Base-by-base conservation (phyloP, 2,329 filamentous ascomycete genomes). In the Westerdykella aurantiaca region DNA sequence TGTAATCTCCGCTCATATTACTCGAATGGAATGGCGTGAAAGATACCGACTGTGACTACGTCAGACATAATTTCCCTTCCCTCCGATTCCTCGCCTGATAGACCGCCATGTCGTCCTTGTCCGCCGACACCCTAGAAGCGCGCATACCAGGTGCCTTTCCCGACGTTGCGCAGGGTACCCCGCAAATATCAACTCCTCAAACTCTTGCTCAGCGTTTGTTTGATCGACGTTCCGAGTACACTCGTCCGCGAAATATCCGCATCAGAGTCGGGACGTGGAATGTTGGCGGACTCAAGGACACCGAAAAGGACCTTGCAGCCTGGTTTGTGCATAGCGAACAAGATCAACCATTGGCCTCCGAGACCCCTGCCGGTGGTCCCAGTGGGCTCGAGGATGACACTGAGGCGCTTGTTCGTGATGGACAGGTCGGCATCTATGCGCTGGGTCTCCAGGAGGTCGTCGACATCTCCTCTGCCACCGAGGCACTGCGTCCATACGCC, bases 261-360 rank as follows among this genome's bases (percentile, higher is more conserved):
- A 79, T 98, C 67, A 96, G 96, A 69, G 78, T 98, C 41, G 93
- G 91, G 34, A 85, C 87, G 0, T 98, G 93, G 93, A 98, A 98
- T 68, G 88, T 95, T 13, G 93, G 89, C 4, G 83, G 85, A 1
- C 83, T 86, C 51, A 81, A 86, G 11, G 88, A 86, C 18, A 89
- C 88, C 0, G 89, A 95, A 66, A 86, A 88, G 53, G 93, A 97
- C 61, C 72, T 98, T 5, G 85, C 81, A 6, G 81, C 79, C 25
- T 98, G 93, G 93, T 96, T 98, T 63, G 78, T 94, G 6, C 74
- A 78, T 50, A 68, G 66, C 31, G 69, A 76, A 5, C 64, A 64
- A 2, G 66, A 72, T 16, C 71, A 77, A 48, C 25, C 25, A 10
- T 35, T 12, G 2, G 13, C n/a, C 6, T 14, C n/a, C 2, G 75